Base-by-base conservation (phyloP, 495 filamentous ascomycete species). In the Penicillium cataractarum region DNA sequence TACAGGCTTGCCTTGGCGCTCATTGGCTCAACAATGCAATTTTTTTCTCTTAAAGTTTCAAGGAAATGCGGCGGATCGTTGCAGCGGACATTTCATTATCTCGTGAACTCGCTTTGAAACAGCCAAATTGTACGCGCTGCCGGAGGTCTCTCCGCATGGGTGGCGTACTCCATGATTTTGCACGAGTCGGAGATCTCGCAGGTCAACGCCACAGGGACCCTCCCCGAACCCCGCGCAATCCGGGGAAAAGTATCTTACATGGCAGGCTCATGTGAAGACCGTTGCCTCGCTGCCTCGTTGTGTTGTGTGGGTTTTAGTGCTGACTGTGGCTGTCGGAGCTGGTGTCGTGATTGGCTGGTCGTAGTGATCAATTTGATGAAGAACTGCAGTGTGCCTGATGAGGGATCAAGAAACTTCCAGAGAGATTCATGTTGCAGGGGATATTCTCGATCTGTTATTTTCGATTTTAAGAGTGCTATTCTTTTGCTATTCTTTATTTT, bases 141-240 rank as follows among this genome's bases (percentile, higher is more conserved):
- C 67, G 67, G 67, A 67, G 64, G 24, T 35, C 49, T 12, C 67
- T 67, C 67, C 67, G 62, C 66, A 61, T 60, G 48, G n/a, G 59
- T 53, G 50, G 21, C 58, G 51, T 55, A 19, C 24, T 55, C 21
- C 48, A 54, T 48, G 39, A 32, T 54, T 54, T 54, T 33, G 31
- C 51, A 54, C 51, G 27, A 32, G 51, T 54, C 51, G 27, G 9
- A 26, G 31, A 54, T 32, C 46, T 50, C 27, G 31, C 31, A 54
- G 10, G 29, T 10, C 2, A 12, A 32, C 51, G 51, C 51, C 51
- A 54, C 50, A 32, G 50, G 50, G 48, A 31, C 26, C 19, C 40
- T 13, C 19, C n/a, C n/a, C 42, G 9, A 50, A 29, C 46, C 27
- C n/a, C 29, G 51, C 51, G 24, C n/a, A 35, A 54, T 35, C 51